phyloP scores from a whole-genome alignment of 202 grass and related monocot genomes.

The Digitaria exilis region DNA sequence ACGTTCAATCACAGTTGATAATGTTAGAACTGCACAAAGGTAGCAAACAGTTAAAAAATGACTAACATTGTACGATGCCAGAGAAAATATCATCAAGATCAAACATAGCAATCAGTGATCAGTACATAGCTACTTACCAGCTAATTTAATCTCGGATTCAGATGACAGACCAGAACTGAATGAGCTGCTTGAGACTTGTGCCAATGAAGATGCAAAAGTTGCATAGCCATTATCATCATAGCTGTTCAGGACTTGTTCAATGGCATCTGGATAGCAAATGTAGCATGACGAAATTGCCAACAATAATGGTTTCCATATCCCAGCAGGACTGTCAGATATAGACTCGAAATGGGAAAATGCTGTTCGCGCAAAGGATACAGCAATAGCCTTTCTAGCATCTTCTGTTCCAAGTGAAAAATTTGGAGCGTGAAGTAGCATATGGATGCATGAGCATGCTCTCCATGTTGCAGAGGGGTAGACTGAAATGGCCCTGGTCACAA shows the following conservation, averaged over 20 bases:
- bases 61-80: background rate
- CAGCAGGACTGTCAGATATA: conserved; percentile 56
- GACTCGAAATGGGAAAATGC: conserved; percentile 63
- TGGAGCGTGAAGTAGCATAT: conserved; percentile 67
- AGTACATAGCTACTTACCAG: conserved; percentile 49
- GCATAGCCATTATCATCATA: conserved; percentile 54
- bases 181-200: conserved; percentile 60
- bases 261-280: conserved; percentile 71
- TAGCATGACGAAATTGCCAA: conserved; percentile 81
- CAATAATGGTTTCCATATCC: conserved; percentile 68
- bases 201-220: conserved; percentile 61
- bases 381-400: conserved; percentile 51
- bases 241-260: conserved; percentile 56
- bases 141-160: conserved; percentile 84
- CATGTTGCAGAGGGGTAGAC: conserved; percentile 78
- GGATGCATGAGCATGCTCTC: conserved; percentile 83
- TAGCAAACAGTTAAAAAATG: conserved; percentile 25
- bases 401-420: conserved; percentile 48
- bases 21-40: conserved; percentile 55
- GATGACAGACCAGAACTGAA: conserved; percentile 64
- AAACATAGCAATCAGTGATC: background rate
- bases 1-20: conserved; percentile 59
- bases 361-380: conserved; percentile 51
- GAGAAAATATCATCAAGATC: conserved; percentile 5
- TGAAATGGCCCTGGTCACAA: conserved; percentile 67